Percentiles rank a stretch among this genome's conserved stretches.
Conservation (phyloP, 805 yeast species). For the Yamadazyma phyllophila region DNA sequence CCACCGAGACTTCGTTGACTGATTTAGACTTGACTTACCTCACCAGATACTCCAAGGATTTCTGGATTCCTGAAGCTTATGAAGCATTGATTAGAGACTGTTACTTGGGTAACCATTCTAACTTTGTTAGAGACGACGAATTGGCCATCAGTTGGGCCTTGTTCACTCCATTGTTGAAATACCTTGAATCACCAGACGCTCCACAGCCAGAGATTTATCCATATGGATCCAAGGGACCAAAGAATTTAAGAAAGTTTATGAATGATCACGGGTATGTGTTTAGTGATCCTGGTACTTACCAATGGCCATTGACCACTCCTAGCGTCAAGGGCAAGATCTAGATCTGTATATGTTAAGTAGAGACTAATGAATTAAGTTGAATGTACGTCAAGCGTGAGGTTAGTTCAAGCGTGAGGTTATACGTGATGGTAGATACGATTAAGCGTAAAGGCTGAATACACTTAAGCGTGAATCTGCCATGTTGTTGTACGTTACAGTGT, state of each 20-base stretch:
- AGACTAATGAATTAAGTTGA: neutral
- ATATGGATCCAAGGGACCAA: slow-evolving; percentile 92
- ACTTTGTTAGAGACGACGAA: slow-evolving; percentile 97
- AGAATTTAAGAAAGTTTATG: slow-evolving; percentile 58
- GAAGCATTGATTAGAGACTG: slow-evolving; percentile 94
- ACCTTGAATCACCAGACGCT: slow-evolving; percentile 68
- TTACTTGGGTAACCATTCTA: slow-evolving; percentile 88
- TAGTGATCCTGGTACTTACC: slow-evolving; percentile 62
- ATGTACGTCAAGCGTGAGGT: no score
- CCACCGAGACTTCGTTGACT: slow-evolving; percentile 77
- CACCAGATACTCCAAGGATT: slow-evolving; percentile 70
- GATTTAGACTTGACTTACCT: slow-evolving; percentile 89
- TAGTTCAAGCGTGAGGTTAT: no score
- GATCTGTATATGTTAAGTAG: neutral
- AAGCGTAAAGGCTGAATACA: no score
- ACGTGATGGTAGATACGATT: no score
- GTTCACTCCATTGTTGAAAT: slow-evolving; percentile 86
- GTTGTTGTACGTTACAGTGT: no score
- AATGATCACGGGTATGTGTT: slow-evolving; percentile 70
- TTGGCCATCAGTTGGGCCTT: slow-evolving; percentile 89
- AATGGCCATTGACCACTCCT: slow-evolving; percentile 84
- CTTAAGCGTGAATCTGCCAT: no score
- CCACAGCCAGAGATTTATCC: slow-evolving; percentile 71
- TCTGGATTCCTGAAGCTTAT: slow-evolving; percentile 97
- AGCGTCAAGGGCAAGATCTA: slow-evolving; percentile 31